Evolutionary conservation across 148 eudicot species (phyloP), one percentile per base, ranked within the genome.

Genomic region (Hydrangea macrophylla): DNA sequence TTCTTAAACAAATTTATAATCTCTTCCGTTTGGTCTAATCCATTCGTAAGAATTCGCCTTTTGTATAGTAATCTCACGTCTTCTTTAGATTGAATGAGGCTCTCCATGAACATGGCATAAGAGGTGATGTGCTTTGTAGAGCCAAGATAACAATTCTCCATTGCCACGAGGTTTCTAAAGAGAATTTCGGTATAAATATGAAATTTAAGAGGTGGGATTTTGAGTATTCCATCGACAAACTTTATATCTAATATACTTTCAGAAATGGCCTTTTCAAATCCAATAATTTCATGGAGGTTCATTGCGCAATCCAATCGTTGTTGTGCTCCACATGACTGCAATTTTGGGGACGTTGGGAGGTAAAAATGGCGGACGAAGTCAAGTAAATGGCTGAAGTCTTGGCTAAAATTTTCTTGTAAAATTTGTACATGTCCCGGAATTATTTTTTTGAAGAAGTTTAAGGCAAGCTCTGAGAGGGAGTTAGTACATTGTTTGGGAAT

Each of bases 311-410:
- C 37, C 35, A 62, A 13, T 3, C 62, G n/a, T 77, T 30, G 8
- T 18, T 60, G 55, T 61, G 26, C 48, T 18, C 31, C 53, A 6
- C 44, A 22, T 25, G 62, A 42, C 2, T 58, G 75, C 5, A 35
- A 42, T 54, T 78, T 64, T 0, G 70, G 66, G 45, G 18, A 53
- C 25, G 83, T 68, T 0, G 89, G 89, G 44, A 80, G 74, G 40
- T 78, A 79, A 65, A 70, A 76, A 40, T 79, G 81, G 71, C 79
- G 76, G 48, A 87, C 67, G 8, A 87, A 36, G 74, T 87, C 92
- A 4, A 87, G 89, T 27, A 87, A 70, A 73, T 87, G 89, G 37
- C n/a, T 58, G 31, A 71, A 58, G 23, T 79, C 78, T 58, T 74
- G 85, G 58, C 60, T 76, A 58, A 70, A 70, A 15, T 57, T 79